Base-by-base conservation (phyloP, 2,329 filamentous ascomycete genomes). In the Penicillium sp. region DNA sequence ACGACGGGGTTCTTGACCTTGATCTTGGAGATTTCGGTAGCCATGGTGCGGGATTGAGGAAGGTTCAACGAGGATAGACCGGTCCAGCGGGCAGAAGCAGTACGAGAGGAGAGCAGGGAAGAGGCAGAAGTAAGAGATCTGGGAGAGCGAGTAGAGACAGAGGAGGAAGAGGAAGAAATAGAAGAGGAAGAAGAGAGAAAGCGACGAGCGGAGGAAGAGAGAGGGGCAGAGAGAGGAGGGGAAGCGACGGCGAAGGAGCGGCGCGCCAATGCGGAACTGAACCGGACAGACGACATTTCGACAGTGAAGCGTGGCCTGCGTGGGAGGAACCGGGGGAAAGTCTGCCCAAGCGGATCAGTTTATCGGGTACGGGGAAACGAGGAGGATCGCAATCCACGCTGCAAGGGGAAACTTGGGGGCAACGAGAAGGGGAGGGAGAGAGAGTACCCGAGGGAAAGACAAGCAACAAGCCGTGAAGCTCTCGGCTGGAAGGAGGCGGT, bases 1-100 rank as follows among this genome's bases (percentile, higher is more conserved):
- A 98, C 93, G 70, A 98, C 84, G 59, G 93, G 93, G 75, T 95
- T 97, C 83, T 95, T 90, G 78, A 98, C 93, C 82, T 95, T 93
- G 81, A 97, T 97, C 85, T 97, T 98, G 67, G 80, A n/a, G n/a
- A n/a, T 77, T 52, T 66, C 66, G 53, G 67, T 64, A 48, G 72
- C 66, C 69, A 75, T 75, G 47, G 64, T 76, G 68, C 75, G 71
- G 46, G 61, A 62, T 57, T 73, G 71, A 49, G 53, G 58, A 44
- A 59, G 66, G 50, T 58, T 45, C 28, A 60, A 57, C 41, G 58
- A 55, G 35, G 55, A 57, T 49, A 57, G 56, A 57, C 61, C 58
- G 57, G 62, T 61, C 58, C 60, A 63, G 57, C 63, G 64, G 55
- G 61, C 49, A 57, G 64, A 54, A 46, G 53, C 55, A 55, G 55